phyloP scores from a whole-genome alignment of 345 rosid genomes.

The Lepidium africanum region DNA sequence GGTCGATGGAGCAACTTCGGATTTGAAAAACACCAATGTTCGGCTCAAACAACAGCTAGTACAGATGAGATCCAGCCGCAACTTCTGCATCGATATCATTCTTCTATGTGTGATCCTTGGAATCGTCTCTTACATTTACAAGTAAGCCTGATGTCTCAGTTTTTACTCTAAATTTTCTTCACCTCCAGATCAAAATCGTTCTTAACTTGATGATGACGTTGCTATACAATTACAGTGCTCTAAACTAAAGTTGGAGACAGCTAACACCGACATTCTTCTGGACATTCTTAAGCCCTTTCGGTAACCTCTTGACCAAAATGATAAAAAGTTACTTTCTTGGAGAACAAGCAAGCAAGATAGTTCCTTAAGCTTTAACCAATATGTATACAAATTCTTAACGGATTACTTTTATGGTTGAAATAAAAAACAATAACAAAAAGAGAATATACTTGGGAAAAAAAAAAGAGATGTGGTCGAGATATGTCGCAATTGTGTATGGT shows the following conservation, averaged over 20 bases:
- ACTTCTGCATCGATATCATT: constrained; percentile 73
- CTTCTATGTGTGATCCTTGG: constrained; percentile 67
- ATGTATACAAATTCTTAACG: neutral
- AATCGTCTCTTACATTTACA: constrained; percentile 59
- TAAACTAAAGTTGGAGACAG: constrained; percentile 9
- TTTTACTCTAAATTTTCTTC: neutral
- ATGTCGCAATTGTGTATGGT: too few species aligned
- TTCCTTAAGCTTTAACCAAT: neutral
- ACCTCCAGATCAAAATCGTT: neutral
- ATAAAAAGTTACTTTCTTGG: constrained; percentile 4
- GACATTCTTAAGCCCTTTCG: constrained; percentile 4
- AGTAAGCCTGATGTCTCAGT: constrained; percentile 34
- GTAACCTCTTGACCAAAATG: neutral
- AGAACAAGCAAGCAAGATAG: neutral
- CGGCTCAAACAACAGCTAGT: constrained; percentile 66
- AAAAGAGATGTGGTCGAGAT: too few species aligned
- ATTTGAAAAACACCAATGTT: constrained; percentile 60
- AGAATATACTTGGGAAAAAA: neutral
- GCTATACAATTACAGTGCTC: constrained; percentile 4
- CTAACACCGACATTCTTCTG: neutral
- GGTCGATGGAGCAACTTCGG: constrained; percentile 71
- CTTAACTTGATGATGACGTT: neutral
- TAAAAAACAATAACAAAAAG: neutral
- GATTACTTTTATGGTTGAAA: neutral
- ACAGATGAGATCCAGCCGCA: constrained; percentile 64